Evolutionary conservation across 768 basidiomycete species (phyloP), one percentile per base, ranked within the genome.

Genomic region (Pseudohyphozyma bogoriensis): DNA sequence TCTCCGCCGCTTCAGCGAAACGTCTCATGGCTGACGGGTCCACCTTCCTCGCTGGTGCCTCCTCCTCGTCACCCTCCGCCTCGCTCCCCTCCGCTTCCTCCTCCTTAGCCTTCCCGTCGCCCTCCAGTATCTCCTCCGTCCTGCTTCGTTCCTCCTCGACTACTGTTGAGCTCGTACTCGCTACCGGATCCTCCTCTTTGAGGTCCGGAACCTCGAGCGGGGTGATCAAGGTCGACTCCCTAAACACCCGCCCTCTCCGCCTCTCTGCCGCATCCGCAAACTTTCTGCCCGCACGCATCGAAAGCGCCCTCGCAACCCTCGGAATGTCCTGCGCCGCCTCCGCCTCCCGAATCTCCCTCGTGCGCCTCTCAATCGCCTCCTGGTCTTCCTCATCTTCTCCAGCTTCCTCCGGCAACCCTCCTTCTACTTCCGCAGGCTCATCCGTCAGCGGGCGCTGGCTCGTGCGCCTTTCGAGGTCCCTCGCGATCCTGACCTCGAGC

Each of bases 1-100:
- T 39, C 58, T 54, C 60, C 2, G 62, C 62, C 31, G 62, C 62
- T 29, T 63, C 62, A 11, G 56, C 62, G 2, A 63, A 54, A 46
- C 54, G 24, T 1, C 62, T 33, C 35, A 7, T 51, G 44, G n/a
- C 28, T 32, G 16, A 53, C 26, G 1, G 55, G 20, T 1, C 50
- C n/a, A 15, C 55, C 6, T 36, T 33, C 0, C 42, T 26, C 2
- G 60, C 59, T 1, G 45, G 45, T n/a, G n/a, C 13, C 4, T 39
- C 32, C 3, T 51, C 47, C 2, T 51, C 18, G 28, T 36, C 39
- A 3, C 46, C 18, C n/a, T 32, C 33, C 15, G 31, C 13, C 33
- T 26, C 55, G 1, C 40, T 49, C 28, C 18, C 37, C 28, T n/a
- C 56, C 4, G 22, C 56, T n/a, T 32, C 36, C 20, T 18, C 46